Evolutionary conservation across 2,329 filamentous ascomycete genomes (phyloP).

Genomic region (Botryotinia convoluta): DNA sequence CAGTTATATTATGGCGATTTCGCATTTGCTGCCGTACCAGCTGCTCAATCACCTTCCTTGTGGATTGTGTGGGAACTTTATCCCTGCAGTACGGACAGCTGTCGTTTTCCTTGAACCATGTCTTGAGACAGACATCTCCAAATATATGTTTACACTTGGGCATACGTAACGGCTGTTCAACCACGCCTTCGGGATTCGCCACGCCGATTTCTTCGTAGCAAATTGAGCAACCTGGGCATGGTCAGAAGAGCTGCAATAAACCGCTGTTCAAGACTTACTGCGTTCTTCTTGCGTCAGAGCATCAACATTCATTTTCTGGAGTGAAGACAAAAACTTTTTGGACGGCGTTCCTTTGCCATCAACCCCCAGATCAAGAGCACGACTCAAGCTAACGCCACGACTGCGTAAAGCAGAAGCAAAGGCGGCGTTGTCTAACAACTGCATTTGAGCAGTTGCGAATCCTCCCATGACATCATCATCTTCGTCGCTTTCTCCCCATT

Average conservation of each 20-base stretch:
- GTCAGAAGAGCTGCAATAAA: conserved; percentile 22
- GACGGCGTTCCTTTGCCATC: conserved; percentile 33
- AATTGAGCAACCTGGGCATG: conserved; percentile 54
- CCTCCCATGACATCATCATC: not conserved
- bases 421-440: not conserved
- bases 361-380: not conserved
- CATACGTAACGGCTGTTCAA: conserved; percentile 55
- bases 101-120: conserved; percentile 62
- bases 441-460: not conserved
- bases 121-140: conserved; percentile 62
- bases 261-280: conserved; percentile 30
- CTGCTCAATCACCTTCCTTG: conserved; percentile 17
- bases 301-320: conserved; percentile 34
- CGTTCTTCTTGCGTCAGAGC: conserved; percentile 32
- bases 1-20: not conserved
- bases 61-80: conserved; percentile 53
- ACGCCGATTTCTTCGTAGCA: conserved; percentile 63
- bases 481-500: not conserved
- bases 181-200: conserved; percentile 55
- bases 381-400: not conserved
- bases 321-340: conserved; percentile 33
- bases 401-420: conserved; percentile 29
- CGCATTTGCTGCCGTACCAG: not conserved
- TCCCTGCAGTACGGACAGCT: conserved; percentile 64
- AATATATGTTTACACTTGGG: conserved; percentile 64